Evolutionary conservation across 1,139 yeast species (phyloP), one percentile per base, ranked within the genome.

Genomic region (Suhomyces ambrosiae): DNA sequence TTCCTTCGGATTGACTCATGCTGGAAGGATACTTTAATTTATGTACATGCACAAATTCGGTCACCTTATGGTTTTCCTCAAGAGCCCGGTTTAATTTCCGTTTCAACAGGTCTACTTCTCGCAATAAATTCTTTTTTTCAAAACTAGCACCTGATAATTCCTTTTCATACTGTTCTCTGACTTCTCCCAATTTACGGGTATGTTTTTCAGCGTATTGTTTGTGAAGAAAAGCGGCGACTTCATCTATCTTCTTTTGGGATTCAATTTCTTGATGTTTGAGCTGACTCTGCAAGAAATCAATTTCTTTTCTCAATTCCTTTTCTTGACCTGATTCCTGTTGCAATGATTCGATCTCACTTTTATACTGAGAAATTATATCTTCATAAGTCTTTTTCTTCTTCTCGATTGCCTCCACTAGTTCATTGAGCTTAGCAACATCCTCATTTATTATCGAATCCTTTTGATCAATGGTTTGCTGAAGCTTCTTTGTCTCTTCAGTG

Each of bases 161-260:
- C 25, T 43, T 46, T 18, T 48, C 52, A 22, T 47, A 48, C 37
- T 36, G 50, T 18, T 45, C 45, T 28, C 49, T 42, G 2, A 48
- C 48, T 22, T 50, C 52, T 1, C 49, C 52, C 33, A 48, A 33
- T 25, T 48, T 50, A 10, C 49, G 38, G 4, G 46, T 40, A 21
- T 57, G 61, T 38, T 57, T 57, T 30, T 53, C 54, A 9, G 61
- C 58, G 32, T 57, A 57, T 33, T 53, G 55, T 33, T 50, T 53
- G 38, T 56, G 58, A 23, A 57, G 50, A 37, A 50, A 57, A 14
- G 50, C 49, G 0, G 61, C 58, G 14, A 55, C 52, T 23, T 55
- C 57, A 28, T 55, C 56, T 25, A 57, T 47, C 30, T 54, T 48
- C 37, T 47, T 49, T 23, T 49, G 54, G 2, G 54, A 45, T 19